A percentile compares a stretch with the other conserved stretches of the same genome.
Conservation (phyloP, 805 yeast species). For the Cyberlindnera misumaiensis region DNA sequence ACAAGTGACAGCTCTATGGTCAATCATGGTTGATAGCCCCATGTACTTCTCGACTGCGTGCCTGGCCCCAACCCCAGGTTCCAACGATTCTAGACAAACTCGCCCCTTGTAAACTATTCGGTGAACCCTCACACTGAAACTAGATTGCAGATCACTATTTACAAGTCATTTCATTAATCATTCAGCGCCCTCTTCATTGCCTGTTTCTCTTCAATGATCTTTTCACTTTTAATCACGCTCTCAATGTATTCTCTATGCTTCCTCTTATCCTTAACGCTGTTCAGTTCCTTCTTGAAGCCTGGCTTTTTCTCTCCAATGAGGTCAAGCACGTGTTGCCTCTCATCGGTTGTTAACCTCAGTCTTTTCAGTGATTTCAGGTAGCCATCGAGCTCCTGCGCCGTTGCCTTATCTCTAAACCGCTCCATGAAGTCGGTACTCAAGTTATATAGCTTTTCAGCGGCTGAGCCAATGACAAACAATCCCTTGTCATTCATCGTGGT, state of each 20-base stretch:
- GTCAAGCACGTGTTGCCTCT: slow-evolving; percentile 11
- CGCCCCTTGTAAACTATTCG: no score
- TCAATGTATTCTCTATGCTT: slow-evolving; percentile 6
- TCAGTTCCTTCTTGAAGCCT: slow-evolving; percentile 9
- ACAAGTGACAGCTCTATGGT: no score
- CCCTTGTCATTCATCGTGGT: slow-evolving; percentile 17
- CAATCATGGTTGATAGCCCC: no score
- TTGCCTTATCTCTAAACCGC: slow-evolving; percentile 3
- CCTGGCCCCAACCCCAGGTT: no score
- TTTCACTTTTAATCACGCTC: slow-evolving; percentile 10
- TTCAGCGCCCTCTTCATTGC: slow-evolving; percentile 11
- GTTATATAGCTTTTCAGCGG: slow-evolving; percentile 12
- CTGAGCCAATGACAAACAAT: slow-evolving; percentile 13
- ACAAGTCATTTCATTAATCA: slow-evolving; percentile 3
- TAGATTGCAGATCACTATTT: background rate
- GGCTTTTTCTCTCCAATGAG: slow-evolving; percentile 7
- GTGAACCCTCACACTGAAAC: no score
- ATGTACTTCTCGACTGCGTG: no score
- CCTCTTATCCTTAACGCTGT: slow-evolving; percentile 2
- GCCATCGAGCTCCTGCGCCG: slow-evolving; percentile 16
- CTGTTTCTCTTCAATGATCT: slow-evolving; percentile 11
- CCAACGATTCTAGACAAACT: no score
- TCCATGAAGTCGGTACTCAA: slow-evolving; percentile 14
- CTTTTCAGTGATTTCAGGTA: slow-evolving; percentile 20
- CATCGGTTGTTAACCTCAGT: slow-evolving; percentile 14